phyloP scores from a whole-genome alignment of 2,329 filamentous ascomycete species.

The Cercospora beticola region DNA sequence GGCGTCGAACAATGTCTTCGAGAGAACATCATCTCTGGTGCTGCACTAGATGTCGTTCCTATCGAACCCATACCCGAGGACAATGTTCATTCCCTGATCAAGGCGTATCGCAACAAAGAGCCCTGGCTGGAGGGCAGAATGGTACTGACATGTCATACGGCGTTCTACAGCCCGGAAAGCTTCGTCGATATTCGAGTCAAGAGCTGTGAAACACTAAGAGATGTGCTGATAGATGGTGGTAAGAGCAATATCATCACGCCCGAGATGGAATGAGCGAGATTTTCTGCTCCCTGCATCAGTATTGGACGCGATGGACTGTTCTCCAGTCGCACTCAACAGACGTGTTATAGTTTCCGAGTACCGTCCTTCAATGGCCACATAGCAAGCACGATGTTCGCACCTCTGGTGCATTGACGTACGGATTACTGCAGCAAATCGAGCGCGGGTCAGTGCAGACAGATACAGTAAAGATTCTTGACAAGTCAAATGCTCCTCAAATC shows the following conservation, averaged over 20 bases:
- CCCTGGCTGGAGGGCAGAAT: conserved; percentile 46
- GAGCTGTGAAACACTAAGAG: conserved; percentile 32
- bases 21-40: conserved; percentile 34
- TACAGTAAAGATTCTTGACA: too few species aligned
- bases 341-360: too few species aligned
- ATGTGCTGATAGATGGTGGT: conserved; percentile 31
- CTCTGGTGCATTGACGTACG: too few species aligned
- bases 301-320: too few species aligned
- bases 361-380: too few species aligned
- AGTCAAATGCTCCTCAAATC: too few species aligned
- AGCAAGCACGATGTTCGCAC: too few species aligned
- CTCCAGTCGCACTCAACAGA: too few species aligned
- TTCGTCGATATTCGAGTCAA: conserved; percentile 33
- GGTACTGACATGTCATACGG: conserved; percentile 36
- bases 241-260: conserved; percentile 31
- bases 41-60: conserved; percentile 37
- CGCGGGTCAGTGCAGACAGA: too few species aligned
- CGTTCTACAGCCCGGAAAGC: conserved; percentile 33
- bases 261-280: conserved; percentile 28
- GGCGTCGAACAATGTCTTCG: conserved; percentile 33
- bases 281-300: background rate
- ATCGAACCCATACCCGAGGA: conserved; percentile 37
- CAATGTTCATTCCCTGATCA: conserved; percentile 32
- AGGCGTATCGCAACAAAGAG: conserved; percentile 39
- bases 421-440: too few species aligned